Conservation (phyloP, 1,284 basidiomycete genomes). For the Cryptococcus sp. region DNA sequence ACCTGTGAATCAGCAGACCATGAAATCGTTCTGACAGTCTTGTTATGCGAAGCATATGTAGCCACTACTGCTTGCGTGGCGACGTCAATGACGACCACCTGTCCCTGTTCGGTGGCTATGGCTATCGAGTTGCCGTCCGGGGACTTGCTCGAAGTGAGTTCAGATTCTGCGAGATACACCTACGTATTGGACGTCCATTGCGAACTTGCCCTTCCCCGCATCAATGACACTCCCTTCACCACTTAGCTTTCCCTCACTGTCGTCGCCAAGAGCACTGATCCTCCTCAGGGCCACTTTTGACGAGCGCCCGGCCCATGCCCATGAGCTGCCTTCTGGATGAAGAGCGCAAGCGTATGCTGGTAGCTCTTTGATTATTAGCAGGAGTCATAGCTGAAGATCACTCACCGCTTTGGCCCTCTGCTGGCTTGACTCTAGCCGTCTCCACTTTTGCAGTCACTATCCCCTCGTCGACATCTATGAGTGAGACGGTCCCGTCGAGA, state of each 20-base stretch:
- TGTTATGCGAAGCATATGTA: slow-evolving; percentile 79
- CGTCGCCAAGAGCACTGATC: slow-evolving; percentile 30
- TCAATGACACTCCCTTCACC: slow-evolving; percentile 55
- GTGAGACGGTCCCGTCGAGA: slow-evolving; percentile 72
- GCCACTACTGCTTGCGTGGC: slow-evolving; percentile 64
- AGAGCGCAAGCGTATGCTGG: slow-evolving; percentile 78
- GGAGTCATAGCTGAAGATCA: slow-evolving; percentile 26
- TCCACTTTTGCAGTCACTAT: slow-evolving; percentile 65
- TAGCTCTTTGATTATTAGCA: slow-evolving; percentile 24
- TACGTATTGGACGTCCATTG: slow-evolving; percentile 76
- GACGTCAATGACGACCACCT: slow-evolving; percentile 76
- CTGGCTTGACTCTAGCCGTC: slow-evolving; percentile 63
- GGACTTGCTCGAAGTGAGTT: slow-evolving; percentile 59
- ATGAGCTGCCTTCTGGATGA: slow-evolving; percentile 68
- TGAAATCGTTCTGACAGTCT: slow-evolving; percentile 74
- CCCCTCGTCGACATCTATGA: slow-evolving; percentile 69
- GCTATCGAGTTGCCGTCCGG: slow-evolving; percentile 78
- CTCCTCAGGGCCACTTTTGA: slow-evolving; percentile 62
- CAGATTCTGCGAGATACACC: slow-evolving; percentile 44
- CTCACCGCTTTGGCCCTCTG: slow-evolving; percentile 69
- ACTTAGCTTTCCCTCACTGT: slow-evolving; percentile 57
- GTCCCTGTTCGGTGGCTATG: slow-evolving; percentile 74
- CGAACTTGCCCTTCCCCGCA: slow-evolving; percentile 75
- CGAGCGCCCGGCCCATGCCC: slow-evolving; percentile 74
- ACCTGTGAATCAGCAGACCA: slow-evolving; percentile 79